A percentile compares a stretch with the other conserved stretches of the same genome.
These are phyloP conservation scores for Podaxis sp. DNA, from an alignment of 768 basidiomycete species.

Conservation along the genomic window DNA sequence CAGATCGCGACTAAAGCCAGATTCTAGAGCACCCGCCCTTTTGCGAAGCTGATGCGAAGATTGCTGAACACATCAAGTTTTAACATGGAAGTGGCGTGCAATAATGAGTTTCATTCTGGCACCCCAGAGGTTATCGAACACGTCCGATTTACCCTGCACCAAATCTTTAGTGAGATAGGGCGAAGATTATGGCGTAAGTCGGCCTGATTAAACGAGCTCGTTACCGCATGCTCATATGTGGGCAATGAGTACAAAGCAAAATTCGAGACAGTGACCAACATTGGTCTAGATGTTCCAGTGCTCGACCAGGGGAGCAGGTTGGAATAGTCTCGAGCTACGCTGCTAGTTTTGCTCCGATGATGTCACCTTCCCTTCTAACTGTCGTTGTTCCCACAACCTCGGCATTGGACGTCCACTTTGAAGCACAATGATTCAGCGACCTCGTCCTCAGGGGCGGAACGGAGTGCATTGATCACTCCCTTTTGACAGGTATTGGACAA, in stretches of 20 bases:
- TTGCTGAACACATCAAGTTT: conserved; percentile 5
- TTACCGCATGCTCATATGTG: neutral
- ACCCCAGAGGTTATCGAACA: conserved; percentile 9
- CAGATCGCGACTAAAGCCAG: conserved; percentile 9
- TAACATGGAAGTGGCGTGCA: conserved; percentile 6
- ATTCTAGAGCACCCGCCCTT: conserved; percentile 1
- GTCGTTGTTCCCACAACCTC: conserved; percentile 1
- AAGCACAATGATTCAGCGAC: no score
- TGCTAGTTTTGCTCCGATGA: neutral
- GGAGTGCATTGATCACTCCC: neutral
- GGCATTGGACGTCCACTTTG: neutral
- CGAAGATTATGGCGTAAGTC: conserved; percentile 8
- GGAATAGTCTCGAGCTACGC: neutral
- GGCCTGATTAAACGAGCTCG: conserved; percentile 2
- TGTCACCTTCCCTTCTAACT: neutral
- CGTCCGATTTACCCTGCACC: conserved; percentile 7
- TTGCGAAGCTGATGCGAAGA: conserved; percentile 4
- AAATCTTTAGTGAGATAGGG: conserved; percentile 9
- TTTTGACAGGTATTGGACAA: neutral
- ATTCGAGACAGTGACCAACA: neutral
- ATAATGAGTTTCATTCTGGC: conserved; percentile 6
- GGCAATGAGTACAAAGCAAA: no score
- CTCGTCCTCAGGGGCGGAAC: no score
- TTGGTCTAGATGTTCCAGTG: neutral
- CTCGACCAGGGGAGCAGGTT: neutral